Evolutionary conservation across 352 stramenopile genomes (phyloP), one percentile per base, ranked within the genome.

Genomic region (Globisporangium irregulare): DNA sequence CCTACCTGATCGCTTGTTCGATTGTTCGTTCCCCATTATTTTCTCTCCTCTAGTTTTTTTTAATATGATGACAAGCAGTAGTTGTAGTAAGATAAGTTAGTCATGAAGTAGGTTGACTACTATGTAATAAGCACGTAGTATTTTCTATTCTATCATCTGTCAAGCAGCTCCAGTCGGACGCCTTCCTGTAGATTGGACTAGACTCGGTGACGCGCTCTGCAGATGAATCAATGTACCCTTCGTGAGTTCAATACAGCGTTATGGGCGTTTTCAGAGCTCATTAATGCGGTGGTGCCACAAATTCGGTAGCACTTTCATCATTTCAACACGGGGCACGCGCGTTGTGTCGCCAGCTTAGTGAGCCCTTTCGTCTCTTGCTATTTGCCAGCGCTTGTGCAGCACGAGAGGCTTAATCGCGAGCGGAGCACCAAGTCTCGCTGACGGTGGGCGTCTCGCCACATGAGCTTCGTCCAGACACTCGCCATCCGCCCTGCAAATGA

Each of bases 111-210:
- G 20, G 50, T 56, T 56, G 20, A 61, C 36, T 36, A 38, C 14
- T 32, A 59, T 59, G 53, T 56, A 56, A 56, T 56, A 56, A 56
- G 50, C 50, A 56, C 18, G 6, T 51, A 51, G 18, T 18, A 22
- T 51, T 51, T 18, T 43, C 12, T 43, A 32, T 46, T 46, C 12
- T 46, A 46, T 46, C 14, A 18, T 51, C 43, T 51, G 22, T 24
- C 43, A 24, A 51, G 20, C 43, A 51, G 20, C 43, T 4, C 38
- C 38, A 20, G 12, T 20, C 3, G 12, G 14, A 5, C 38, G 38
- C 14, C 38, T 20, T 46, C 38, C 12, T 20, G 38, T 3, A 14
- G 12, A 20, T 46, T 7, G 14, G 12, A 20, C 14, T 46, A 10
- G 38, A 20, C 4, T 20, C 18, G 38, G 20, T 15, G 15, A 14